Percentiles rank a stretch among this genome's conserved stretches.
phyloP scores from a whole-genome alignment of 2,329 filamentous ascomycete genomes.

The Plectosphaerella plurivora region DNA sequence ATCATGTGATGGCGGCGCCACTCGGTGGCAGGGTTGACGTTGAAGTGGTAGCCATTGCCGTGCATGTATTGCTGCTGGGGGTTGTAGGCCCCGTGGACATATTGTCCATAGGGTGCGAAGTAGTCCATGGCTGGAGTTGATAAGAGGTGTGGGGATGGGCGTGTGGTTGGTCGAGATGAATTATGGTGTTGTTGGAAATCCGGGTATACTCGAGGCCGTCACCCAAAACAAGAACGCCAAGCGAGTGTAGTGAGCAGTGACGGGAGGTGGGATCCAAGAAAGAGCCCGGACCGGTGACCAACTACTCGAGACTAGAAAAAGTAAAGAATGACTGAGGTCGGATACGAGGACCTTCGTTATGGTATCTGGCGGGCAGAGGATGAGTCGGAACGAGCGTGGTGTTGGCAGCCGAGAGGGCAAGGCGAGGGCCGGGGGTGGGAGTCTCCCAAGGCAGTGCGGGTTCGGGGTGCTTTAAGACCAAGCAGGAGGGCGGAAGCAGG shows the following conservation, averaged over 20 bases:
- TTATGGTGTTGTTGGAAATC: too few relatives aligned
- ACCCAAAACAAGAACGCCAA: not conserved
- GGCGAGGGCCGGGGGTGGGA: not conserved
- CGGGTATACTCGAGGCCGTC: too few relatives aligned
- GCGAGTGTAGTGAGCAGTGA: not conserved
- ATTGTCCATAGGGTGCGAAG: slow-evolving; percentile 9
- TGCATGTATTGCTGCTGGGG: slow-evolving; percentile 8
- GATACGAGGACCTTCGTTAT: not conserved
- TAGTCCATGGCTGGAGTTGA: slow-evolving; percentile 5
- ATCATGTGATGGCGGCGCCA: slow-evolving; percentile 12
- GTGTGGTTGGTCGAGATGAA: not conserved
- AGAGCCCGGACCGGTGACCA: not conserved
- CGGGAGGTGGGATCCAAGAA: not conserved
- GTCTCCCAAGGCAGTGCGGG: not conserved
- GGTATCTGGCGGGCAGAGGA: too few relatives aligned
- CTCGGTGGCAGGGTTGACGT: not conserved
- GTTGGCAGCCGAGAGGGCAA: too few relatives aligned
- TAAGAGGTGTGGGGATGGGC: not conserved
- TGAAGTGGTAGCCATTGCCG: slow-evolving; percentile 3
- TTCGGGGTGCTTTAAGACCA: not conserved
- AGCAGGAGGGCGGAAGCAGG: too few relatives aligned
- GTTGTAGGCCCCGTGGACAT: slow-evolving; percentile 7
- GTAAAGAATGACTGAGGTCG: not conserved
- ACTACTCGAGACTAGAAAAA: too few relatives aligned
- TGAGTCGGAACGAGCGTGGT: too few relatives aligned